Evolutionary conservation across 116 monocot species (phyloP), one percentile per base, ranked within the genome.

Genomic region (Phalaenopsis hybrid): DNA sequence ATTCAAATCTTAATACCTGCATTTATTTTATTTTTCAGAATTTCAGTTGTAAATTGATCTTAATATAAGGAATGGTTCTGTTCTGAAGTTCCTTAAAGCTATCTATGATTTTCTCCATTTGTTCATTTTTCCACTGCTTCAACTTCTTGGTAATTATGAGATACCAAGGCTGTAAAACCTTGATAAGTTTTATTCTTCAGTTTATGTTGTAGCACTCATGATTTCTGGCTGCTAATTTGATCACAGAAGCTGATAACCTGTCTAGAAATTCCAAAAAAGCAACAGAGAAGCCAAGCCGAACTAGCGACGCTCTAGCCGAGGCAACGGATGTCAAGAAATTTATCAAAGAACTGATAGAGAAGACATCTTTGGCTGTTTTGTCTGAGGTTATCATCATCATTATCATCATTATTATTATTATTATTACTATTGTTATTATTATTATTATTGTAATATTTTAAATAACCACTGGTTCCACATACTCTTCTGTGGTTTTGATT

Each of bases 311-410:
- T 18, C 63, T 74, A 5, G 61, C 70, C 76, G 79, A 75, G 57
- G 82, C 80, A 82, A 70, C 81, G 0, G 83, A 92, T 85, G 87
- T 92, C 20, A 78, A 61, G 10, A 83, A 81, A 31, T 81, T 92
- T 33, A 81, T 89, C 11, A 83, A 88, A 28, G 89, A 89, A 81
- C 68, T 92, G 23, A 88, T 92, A 85, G 63, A 81, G 45, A 88
- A 88, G 77, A 85, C 83, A 51, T 23, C 85, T 77, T 57, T 79
- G 76, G 86, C 84, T 33, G 78, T 89, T 77, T 50, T 88, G 16
- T 79, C 81, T 18, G 89, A 92, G 89, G 92, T 92, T 37, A 83
- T 41, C 41, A 41, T 41, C 41, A 41, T 41, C 41, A 41, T 41
- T 4, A 41, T 41, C 41, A 41, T 41, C 41, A 41, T 41, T 0